Percentiles rank a stretch among this genome's conserved stretches.
Evolutionary conservation across 139 green algal genomes (phyloP).

Genomic region (Chlorella sp.): DNA sequence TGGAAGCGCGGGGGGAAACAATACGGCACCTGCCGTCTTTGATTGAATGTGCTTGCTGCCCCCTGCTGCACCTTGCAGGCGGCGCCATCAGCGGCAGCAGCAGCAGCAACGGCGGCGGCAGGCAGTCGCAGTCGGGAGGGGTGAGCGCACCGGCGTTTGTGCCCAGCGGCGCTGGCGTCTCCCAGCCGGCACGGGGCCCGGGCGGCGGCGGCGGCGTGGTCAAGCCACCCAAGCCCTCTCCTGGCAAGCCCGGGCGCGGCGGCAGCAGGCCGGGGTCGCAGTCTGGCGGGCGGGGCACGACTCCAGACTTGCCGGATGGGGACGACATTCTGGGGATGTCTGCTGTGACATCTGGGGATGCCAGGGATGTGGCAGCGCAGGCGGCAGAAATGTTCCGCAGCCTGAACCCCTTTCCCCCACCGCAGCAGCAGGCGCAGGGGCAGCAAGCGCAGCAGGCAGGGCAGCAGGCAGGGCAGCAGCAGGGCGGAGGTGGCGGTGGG

Average conservation of each 20-base stretch:
- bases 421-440: constrained; percentile 1
- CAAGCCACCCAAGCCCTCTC: constrained; percentile 24
- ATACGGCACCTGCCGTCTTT: not conserved
- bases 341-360: constrained; percentile 44
- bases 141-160: not conserved
- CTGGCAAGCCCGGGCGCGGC: not conserved
- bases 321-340: constrained; percentile 67
- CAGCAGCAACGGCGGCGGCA: not conserved
- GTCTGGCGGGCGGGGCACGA: not conserved
- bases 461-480: not conserved
- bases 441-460: not conserved
- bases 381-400: constrained; percentile 44
- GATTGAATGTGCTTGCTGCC: not conserved
- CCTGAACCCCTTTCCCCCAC: constrained; percentile 14
- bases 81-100: not conserved
- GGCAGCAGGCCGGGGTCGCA: not conserved
- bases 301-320: constrained; percentile 50
- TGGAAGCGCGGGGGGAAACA: not conserved
- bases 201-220: not conserved
- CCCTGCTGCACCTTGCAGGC: not conserved
- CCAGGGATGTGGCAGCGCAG: constrained; percentile 34
- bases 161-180: constrained; percentile 2
- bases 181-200: not conserved
- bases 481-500: too few relatives aligned
- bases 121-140: not conserved